Base-by-base conservation (phyloP, 73 alveolate species). In the Breviolum minutum region DNA sequence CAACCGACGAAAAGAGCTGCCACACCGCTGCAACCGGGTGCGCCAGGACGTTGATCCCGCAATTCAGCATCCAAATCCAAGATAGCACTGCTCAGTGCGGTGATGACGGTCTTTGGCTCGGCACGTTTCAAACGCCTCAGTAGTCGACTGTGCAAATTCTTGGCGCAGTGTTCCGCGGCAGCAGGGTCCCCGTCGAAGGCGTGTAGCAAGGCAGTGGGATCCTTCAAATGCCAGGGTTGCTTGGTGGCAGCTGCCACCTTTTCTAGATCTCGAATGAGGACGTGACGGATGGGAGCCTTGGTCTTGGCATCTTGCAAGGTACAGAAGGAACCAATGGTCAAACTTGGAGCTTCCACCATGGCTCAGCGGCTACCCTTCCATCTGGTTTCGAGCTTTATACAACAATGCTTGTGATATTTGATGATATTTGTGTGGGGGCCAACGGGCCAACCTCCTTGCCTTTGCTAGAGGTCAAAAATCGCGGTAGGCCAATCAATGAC, bases 241-340 rank as follows among this genome's bases (percentile, higher is more conserved):
- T 92, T 92, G 66, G 68, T 24, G 20, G 98, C 98, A 30, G 90
- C 90, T 7, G 98, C 98, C 79, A 92, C 98, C 98, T 92, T 92
- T 30, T 40, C 79, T n/a, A 92, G 85, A 48, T 92, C 98, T 17
- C 98, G 98, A 62, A 92, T 92, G n/a, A 92, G 98, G 20, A 92
- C 98, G 17, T 92, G 98, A 29, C 98, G 98, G 10, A 92, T 79
- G 7, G 98, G 98, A 30, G 90, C 90, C 97, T 90, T 90, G 74
- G 77, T 73, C 77, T 90, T 90, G 27, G 97, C 63, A 71, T 90
- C 97, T 5, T 48, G 88, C 68, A 71, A 63, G 10, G 97, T 90
- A 29, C 97, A 71, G 77, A 71, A 90, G 80, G 97, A 87, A 26
- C 84, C 97, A 29, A 69, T 90, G 10, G 77, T 77, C 97, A 90